These are phyloP conservation scores for Lanmaoa pseudosensibilis DNA, from an alignment of 768 basidiomycete genomes.

Conservation along the genomic window DNA sequence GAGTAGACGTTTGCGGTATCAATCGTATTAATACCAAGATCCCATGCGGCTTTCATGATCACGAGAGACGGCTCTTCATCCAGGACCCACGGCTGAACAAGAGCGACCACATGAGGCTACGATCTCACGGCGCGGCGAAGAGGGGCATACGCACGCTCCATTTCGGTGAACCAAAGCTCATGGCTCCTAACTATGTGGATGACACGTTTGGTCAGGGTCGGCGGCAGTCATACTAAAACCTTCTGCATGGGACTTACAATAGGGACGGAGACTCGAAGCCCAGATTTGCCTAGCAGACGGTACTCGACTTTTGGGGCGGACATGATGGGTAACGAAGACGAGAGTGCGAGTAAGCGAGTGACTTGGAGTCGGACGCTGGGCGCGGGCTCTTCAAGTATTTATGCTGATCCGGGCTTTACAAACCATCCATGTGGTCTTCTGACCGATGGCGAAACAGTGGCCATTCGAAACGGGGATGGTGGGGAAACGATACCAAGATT, in stretches of 20 bases:
- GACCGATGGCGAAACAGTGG: not conserved
- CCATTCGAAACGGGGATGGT: not conserved
- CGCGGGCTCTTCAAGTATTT: not conserved
- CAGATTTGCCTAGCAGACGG: constrained; percentile 27
- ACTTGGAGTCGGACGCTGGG: not conserved
- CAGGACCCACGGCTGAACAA: constrained; percentile 25
- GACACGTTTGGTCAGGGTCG: not conserved
- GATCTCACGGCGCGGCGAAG: not conserved
- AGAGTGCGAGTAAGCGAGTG: not conserved
- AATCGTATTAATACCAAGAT: constrained; percentile 39
- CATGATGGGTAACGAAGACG: not conserved
- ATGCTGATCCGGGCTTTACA: not conserved
- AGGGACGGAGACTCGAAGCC: constrained; percentile 35
- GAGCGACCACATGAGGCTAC: not conserved
- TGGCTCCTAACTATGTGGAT: constrained; percentile 22
- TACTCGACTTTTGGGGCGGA: constrained; percentile 22
- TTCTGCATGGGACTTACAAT: constrained; percentile 21
- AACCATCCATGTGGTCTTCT: not conserved
- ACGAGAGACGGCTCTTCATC: constrained; percentile 28
- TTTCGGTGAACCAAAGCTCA: constrained; percentile 30
- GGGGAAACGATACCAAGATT: not conserved
- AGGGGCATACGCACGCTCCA: constrained; percentile 24
- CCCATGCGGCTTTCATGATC: constrained; percentile 40
- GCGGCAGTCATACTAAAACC: not conserved
- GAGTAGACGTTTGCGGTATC: constrained; percentile 35